phyloP scores from a whole-genome alignment of 805 yeast species.

The Lachancea meyersii region DNA sequence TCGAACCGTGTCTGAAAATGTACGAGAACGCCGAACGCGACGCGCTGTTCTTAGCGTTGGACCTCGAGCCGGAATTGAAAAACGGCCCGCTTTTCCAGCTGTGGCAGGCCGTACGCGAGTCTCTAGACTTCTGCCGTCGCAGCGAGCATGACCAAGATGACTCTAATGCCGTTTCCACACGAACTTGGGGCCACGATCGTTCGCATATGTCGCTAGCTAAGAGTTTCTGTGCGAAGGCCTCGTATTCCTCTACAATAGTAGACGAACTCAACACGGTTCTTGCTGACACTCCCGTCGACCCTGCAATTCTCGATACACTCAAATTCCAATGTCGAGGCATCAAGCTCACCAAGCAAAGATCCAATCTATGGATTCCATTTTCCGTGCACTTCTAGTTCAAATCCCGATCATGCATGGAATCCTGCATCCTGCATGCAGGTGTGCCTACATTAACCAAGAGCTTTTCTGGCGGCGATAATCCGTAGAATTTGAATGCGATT shows the following conservation, averaged over 20 bases:
- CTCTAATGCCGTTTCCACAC: background rate
- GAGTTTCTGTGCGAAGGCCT: background rate
- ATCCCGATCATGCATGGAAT: too few species aligned
- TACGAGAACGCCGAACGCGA: slow-evolving; percentile 6
- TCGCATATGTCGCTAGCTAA: slow-evolving; percentile 9
- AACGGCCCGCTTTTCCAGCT: background rate
- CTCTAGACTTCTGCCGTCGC: slow-evolving; percentile 5
- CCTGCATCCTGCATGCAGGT: background rate
- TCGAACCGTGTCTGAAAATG: slow-evolving; percentile 6
- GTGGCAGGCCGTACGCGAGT: slow-evolving; percentile 1
- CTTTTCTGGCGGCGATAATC: too few species aligned
- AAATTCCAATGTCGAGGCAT: slow-evolving; percentile 9
- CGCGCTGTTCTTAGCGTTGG: slow-evolving; percentile 9
- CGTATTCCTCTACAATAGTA: background rate
- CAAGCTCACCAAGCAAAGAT: slow-evolving; percentile 9
- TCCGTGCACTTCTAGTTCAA: background rate
- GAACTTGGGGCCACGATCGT: slow-evolving; percentile 2
- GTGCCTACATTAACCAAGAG: too few species aligned
- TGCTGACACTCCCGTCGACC: background rate
- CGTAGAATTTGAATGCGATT: too few species aligned
- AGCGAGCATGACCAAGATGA: background rate
- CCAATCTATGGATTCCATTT: slow-evolving; percentile 8
- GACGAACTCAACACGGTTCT: slow-evolving; percentile 4
- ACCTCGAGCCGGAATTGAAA: slow-evolving; percentile 1
- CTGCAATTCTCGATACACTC: background rate